phyloP scores from a whole-genome alignment of 2,329 filamentous ascomycete genomes.

The Colletotrichum sp. region DNA sequence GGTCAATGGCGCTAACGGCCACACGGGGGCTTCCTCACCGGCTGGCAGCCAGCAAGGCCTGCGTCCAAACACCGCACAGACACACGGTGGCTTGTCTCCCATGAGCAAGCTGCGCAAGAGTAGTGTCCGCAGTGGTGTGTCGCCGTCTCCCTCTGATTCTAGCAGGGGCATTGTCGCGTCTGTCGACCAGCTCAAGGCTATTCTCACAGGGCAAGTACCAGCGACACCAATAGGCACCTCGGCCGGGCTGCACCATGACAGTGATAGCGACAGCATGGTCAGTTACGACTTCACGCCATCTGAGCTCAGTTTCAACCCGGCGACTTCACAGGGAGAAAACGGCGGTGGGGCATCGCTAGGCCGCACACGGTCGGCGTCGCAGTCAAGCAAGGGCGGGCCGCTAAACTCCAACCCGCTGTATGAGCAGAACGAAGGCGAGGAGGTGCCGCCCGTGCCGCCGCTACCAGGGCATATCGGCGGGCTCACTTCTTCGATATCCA shows the following conservation, averaged over 20 bases:
- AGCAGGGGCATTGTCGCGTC: slow-evolving; percentile 60
- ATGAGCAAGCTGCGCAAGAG: slow-evolving; percentile 55
- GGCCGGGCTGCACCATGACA: slow-evolving; percentile 52
- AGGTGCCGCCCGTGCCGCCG: slow-evolving; percentile 63
- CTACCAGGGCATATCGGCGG: slow-evolving; percentile 44
- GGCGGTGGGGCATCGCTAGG: slow-evolving; percentile 29
- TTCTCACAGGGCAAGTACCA: slow-evolving; percentile 57
- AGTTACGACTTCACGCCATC: slow-evolving; percentile 74
- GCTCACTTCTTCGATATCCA: slow-evolving; percentile 34
- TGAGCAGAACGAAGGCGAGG: slow-evolving; percentile 35
- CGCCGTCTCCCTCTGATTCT: slow-evolving; percentile 47
- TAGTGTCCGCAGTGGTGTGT: slow-evolving; percentile 57
- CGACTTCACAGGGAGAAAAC: slow-evolving; percentile 27
- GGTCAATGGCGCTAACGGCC: slow-evolving; percentile 51
- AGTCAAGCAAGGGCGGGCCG: slow-evolving; percentile 43
- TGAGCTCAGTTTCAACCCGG: slow-evolving; percentile 66
- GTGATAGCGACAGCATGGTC: slow-evolving; percentile 71
- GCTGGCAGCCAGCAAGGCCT: slow-evolving; percentile 56
- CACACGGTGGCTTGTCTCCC: slow-evolving; percentile 31
- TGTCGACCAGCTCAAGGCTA: slow-evolving; percentile 68
- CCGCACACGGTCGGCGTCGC: slow-evolving; percentile 37
- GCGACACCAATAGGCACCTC: slow-evolving; percentile 43
- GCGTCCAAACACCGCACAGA: slow-evolving; percentile 51
- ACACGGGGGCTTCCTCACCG: slow-evolving; percentile 51
- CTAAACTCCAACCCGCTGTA: slow-evolving; percentile 48